Evolutionary conservation across 2,329 filamentous ascomycete species (phyloP).

Genomic region (Verticillium longisporum): DNA sequence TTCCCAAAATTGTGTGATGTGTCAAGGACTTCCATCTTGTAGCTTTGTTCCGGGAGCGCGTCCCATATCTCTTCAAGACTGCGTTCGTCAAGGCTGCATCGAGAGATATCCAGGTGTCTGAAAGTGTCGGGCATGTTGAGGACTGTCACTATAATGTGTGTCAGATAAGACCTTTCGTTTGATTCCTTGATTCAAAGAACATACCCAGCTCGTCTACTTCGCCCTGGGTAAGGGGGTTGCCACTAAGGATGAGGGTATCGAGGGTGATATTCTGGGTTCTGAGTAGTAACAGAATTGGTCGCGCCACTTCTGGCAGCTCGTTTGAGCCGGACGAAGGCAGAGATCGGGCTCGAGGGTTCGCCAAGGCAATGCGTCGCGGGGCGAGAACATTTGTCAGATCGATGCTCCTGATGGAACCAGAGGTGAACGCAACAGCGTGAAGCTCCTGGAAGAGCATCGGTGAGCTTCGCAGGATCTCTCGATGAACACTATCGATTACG

Average conservation of each 20-base stretch:
- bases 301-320: slow-evolving; percentile 31
- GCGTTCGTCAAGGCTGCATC: slow-evolving; percentile 43
- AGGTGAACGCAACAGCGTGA: slow-evolving; percentile 48
- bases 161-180: neutral
- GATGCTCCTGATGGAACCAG: slow-evolving; percentile 47
- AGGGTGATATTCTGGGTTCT: slow-evolving; percentile 40
- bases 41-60: slow-evolving; percentile 35
- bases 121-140: slow-evolving; percentile 23
- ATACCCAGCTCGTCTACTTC: slow-evolving; percentile 45
- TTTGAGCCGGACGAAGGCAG: slow-evolving; percentile 1
- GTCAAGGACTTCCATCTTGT: slow-evolving; percentile 40
- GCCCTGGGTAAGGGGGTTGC: slow-evolving; percentile 36
- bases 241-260: slow-evolving; percentile 42
- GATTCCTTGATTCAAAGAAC: neutral
- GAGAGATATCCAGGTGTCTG: slow-evolving; percentile 42
- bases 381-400: slow-evolving; percentile 39
- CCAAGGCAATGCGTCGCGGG: slow-evolving; percentile 6
- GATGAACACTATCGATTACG: slow-evolving; percentile 9
- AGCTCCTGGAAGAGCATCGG: slow-evolving; percentile 49
- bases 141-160: slow-evolving; percentile 15
- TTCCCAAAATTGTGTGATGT: slow-evolving; percentile 47
- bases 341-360: slow-evolving; percentile 4
- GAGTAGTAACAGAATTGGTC: slow-evolving; percentile 42
- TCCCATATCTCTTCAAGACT: slow-evolving; percentile 41
- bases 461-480: slow-evolving; percentile 25